Base-by-base conservation (phyloP, 176 grass and related monocot species). In the barley (Hordeum vulgare) region DNA sequence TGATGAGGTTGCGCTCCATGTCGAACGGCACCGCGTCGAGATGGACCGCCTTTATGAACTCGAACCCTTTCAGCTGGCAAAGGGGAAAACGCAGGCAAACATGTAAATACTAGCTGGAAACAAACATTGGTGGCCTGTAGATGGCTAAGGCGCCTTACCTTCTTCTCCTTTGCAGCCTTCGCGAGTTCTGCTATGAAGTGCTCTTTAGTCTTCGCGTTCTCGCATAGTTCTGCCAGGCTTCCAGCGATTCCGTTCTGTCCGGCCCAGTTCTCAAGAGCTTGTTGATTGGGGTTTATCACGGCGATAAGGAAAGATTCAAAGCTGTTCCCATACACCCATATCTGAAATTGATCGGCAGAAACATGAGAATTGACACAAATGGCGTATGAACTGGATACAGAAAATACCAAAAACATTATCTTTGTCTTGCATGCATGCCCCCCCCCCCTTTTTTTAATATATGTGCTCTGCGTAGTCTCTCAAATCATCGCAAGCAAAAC, bases 241-340 rank as follows among this genome's bases (percentile, higher is more conserved):
- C 84, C 80, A 63, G 26, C 17, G 45, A 91, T 39, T 20, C 89
- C 90, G 18, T 95, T 95, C 13, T 86, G 70, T 85, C 67, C 79
- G 39, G 93, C 93, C 96, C 93, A 98, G 17, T 18, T 44, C 10
- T 98, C 81, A 53, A 98, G 89, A 45, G 42, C 72, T 89, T 91
- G 86, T 71, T 90, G 53, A 83, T 98, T 95, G 3, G 96, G 96
- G 80, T 98, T 98, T 45, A 86, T 77, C 21, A 95, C 76, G 10
- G 90, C 93, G 39, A 98, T 74, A 75, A 98, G 93, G 79, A 20
- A 93, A 12, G 93, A 95, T 69, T 98, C 96, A 61, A 98, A 98
- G 42, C 96, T 98, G 71, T 95, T 98, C 33, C 93, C 96, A 2
- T 98, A 98, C 53, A 98, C 79, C 96, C 96, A 98, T 83, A 98